These are phyloP conservation scores for Kwoniella mangroviensis DNA, from an alignment of 768 basidiomycete species.

Conservation along the genomic window DNA sequence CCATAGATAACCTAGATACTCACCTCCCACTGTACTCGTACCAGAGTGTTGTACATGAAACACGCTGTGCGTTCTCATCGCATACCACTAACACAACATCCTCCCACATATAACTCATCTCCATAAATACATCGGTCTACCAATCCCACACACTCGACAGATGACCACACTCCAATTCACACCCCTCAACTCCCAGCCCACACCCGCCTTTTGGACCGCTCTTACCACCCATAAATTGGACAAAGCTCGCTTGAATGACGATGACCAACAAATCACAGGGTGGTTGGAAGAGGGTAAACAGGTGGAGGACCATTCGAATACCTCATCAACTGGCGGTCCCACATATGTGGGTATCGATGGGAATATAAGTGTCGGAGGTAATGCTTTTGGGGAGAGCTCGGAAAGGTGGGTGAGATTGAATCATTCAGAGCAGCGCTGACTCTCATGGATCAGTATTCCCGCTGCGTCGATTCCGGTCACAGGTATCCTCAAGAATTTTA, in stretches of 20 bases:
- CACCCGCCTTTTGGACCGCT: slow-evolving; percentile 91
- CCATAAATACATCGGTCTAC: no score
- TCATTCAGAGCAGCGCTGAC: no score
- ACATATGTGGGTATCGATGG: slow-evolving; percentile 62
- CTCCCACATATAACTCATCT: no score
- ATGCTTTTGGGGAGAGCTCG: slow-evolving; percentile 44
- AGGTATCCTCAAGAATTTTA: slow-evolving; percentile 89
- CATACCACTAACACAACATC: no score
- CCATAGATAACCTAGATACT: no score
- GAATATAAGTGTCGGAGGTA: slow-evolving; percentile 48
- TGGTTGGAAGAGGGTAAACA: slow-evolving; percentile 73
- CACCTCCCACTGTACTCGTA: no score
- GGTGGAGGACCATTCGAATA: slow-evolving; percentile 54
- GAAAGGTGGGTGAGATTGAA: no score
- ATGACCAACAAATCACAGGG: slow-evolving; percentile 67
- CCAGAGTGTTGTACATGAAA: no score
- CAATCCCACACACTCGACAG: no score
- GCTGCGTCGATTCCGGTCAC: slow-evolving; percentile 54
- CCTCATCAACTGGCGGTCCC: slow-evolving; percentile 58
- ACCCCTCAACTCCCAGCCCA: slow-evolving; percentile 82
- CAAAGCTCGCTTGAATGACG: slow-evolving; percentile 79
- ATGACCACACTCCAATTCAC: slow-evolving; percentile 75
- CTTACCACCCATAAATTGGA: slow-evolving; percentile 90
- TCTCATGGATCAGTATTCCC: slow-evolving; percentile 25
- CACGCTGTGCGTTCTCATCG: no score